A percentile compares a stretch with the other conserved stretches of the same genome.
phyloP scores from a whole-genome alignment of 495 filamentous ascomycete species.

The Gamarada debralockiae region DNA sequence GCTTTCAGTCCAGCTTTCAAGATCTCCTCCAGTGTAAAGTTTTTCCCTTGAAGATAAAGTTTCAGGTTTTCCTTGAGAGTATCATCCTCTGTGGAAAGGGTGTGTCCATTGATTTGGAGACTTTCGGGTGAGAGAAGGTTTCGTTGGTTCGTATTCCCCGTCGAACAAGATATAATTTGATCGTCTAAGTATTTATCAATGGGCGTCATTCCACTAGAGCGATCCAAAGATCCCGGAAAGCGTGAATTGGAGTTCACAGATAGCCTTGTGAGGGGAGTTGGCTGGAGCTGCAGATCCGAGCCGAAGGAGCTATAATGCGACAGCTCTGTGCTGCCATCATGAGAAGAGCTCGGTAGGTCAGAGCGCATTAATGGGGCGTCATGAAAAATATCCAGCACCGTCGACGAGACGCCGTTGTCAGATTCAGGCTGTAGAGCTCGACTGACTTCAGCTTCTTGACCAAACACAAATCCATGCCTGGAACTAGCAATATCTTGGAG shows the following conservation, averaged over 20 bases:
- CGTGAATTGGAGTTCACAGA: not conserved
- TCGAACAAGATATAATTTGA: too few species aligned
- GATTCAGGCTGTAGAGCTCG: not conserved
- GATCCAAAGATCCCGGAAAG: too few species aligned
- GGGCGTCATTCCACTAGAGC: too few species aligned
- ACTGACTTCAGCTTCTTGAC: not conserved
- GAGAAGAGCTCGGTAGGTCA: not conserved
- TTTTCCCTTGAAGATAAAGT: too few species aligned
- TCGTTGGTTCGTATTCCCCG: not conserved
- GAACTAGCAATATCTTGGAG: not conserved
- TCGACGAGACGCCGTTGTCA: not conserved
- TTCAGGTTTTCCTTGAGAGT: too few species aligned
- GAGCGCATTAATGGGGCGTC: not conserved
- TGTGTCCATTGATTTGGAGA: too few species aligned
- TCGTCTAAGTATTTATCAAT: too few species aligned
- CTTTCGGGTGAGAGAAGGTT: too few species aligned
- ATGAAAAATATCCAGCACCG: not conserved
- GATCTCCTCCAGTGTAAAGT: too few species aligned
- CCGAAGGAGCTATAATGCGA: too few species aligned
- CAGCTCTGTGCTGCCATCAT: not conserved
- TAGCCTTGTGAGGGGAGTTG: not conserved
- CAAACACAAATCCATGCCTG: not conserved
- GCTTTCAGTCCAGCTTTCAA: conserved; percentile 2
- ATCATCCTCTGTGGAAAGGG: too few species aligned
- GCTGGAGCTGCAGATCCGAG: not conserved